phyloP scores from a whole-genome alignment of 192 early-diverging fungal species.

The Backusella parvicylindrica region DNA sequence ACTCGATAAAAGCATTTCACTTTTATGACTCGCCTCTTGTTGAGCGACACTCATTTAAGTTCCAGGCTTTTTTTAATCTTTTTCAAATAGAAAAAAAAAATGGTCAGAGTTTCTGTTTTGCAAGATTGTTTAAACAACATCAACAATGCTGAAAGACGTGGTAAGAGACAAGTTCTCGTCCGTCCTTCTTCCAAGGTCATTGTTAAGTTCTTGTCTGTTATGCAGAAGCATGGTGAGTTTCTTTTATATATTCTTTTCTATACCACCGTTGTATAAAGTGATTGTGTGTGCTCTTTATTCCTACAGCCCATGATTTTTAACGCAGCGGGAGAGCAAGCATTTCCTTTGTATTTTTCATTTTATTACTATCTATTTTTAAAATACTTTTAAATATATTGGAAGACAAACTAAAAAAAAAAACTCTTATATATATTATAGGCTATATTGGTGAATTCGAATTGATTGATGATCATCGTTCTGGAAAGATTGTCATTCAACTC shows the following conservation, averaged over 20 bases:
- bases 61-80: not conserved
- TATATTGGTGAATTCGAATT: conserved; percentile 99
- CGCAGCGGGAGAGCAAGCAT: not conserved
- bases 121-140: conserved; percentile 98
- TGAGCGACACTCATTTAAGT: conserved; percentile 27
- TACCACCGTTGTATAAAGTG: not conserved
- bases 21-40: conserved; percentile 28
- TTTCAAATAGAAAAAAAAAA: conserved; percentile 47
- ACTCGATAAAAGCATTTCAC: not conserved
- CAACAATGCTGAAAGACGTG: conserved; percentile 97
- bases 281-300: not conserved
- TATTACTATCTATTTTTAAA: too few relatives aligned
- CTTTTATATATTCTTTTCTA: too few relatives aligned
- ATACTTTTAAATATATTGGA: not conserved
- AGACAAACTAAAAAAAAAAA: not conserved
- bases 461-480: conserved; percentile 96
- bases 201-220: conserved; percentile 97
- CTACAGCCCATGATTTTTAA: not conserved
- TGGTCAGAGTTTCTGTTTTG: conserved; percentile 97
- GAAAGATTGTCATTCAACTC: conserved; percentile 98
- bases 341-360: not conserved
- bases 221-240: conserved; percentile 93
- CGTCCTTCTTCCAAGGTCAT: conserved; percentile 98
- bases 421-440: conserved; percentile 42
- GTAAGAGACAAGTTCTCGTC: conserved; percentile 97